Base-by-base conservation (phyloP, 2,329 filamentous ascomycete species). In the Aspergillus sp. region DNA sequence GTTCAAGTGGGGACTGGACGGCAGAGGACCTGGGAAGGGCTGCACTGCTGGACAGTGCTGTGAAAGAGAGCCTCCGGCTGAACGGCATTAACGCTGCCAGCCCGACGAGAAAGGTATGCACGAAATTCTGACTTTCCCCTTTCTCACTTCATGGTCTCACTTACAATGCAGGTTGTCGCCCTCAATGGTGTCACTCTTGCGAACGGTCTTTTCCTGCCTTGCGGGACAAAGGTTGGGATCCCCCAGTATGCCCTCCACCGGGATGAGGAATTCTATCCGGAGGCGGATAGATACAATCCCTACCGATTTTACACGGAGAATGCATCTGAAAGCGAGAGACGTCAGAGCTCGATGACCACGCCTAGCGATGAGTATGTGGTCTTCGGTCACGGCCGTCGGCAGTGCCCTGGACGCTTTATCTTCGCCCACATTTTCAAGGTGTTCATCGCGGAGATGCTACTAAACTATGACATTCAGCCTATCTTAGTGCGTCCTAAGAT, bases 171-270 rank as follows among this genome's bases (percentile, higher is more conserved):
- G 60, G 61, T 63, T 17, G 58, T 63, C 13, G 58, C 61, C 7
- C 45, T 58, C 17, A 25, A 57, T 5, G 61, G 61, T 12, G 52
- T 59, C 39, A 41, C 41, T 8, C 55, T 63, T 23, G 55, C 55
- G 8, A 59, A 61, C 51, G 58, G 58, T n/a, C 25, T 58, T 12
- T 61, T 47, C 48, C 59, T 63, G 2, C 58, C 61, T n/a, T 61
- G 41, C 39, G 58, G 61, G 9, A 61, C 61, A 41, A 61, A 63
- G 41, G 58, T 61, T 25, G 61, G 61, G 10, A 61, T 63, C 52
- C 58, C 61, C 23, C 61, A 63, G 19, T 61, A 63, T 52, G 61
- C 61, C n/a, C 49, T 63, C 47, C 61, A 61, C 61, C 61, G 61
- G 21, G 61, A 63, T 45, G 58, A 51, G 38, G 61, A 61, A 41